Conservation (phyloP, 2,329 filamentous ascomycete species). For the Claviceps sp. region DNA sequence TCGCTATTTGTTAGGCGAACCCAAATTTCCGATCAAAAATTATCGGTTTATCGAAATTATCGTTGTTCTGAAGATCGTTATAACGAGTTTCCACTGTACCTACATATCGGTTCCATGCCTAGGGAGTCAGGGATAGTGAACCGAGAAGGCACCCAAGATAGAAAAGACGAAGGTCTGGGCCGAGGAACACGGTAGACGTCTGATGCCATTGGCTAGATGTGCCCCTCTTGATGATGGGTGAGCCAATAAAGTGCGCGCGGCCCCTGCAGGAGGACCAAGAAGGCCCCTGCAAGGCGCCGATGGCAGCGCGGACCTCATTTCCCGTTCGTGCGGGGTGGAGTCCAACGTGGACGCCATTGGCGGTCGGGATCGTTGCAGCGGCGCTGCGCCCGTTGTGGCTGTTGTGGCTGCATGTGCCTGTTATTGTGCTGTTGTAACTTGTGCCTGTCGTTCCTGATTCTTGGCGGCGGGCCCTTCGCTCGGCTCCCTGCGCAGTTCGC, state of each 20-base stretch:
- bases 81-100: too few species aligned
- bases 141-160: too few species aligned
- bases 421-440: background rate
- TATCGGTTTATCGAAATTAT: too few species aligned
- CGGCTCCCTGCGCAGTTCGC: background rate
- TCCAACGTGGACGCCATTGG: background rate
- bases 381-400: background rate
- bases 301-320: conserved; percentile 7
- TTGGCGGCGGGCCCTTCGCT: background rate
- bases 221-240: background rate
- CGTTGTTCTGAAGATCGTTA: too few species aligned
- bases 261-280: conserved; percentile 2
- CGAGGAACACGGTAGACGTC: background rate
- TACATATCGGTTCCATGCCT: too few species aligned
- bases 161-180: background rate
- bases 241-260: conserved; percentile 3
- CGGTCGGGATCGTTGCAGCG: background rate
- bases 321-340: conserved; percentile 1
- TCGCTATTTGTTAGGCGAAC: too few species aligned
- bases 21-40: too few species aligned
- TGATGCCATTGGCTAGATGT: conserved; percentile 1
- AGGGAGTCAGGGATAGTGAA: too few species aligned
- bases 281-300: background rate
- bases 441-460: background rate
- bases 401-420: background rate